These are phyloP conservation scores for Tritrichomonas musculus DNA, from an alignment of 208 protist species.

Conservation along the genomic window DNA sequence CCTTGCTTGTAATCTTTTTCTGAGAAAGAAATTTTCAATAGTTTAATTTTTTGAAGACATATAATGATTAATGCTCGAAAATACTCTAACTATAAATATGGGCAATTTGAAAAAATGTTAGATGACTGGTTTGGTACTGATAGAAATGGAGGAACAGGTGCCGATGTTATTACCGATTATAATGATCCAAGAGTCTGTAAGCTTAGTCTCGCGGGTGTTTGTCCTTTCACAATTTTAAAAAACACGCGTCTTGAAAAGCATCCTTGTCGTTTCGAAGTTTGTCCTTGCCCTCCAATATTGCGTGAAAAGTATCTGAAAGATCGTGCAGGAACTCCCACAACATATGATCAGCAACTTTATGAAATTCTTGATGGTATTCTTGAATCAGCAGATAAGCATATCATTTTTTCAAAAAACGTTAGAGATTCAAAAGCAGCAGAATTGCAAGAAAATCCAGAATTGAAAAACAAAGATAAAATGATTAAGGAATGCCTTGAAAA, in stretches of 20 bases:
- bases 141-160: background rate
- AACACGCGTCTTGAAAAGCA: background rate
- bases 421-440: background rate
- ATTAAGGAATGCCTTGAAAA: background rate
- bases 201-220: background rate
- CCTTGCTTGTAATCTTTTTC: too few relatives aligned
- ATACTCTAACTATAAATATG: conserved; percentile 20
- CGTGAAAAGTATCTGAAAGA: background rate
- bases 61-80: background rate
- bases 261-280: background rate
- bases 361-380: background rate
- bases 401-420: background rate
- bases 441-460: background rate
- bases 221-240: background rate
- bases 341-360: conserved; percentile 5
- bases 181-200: background rate
- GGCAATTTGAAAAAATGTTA: background rate
- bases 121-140: background rate
- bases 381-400: background rate
- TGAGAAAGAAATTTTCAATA: too few relatives aligned
- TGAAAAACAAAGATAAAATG: background rate
- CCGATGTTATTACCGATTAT: background rate
- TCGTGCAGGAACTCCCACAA: background rate
- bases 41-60: background rate
- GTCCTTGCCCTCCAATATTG: background rate